Percentiles rank a stretch among this genome's conserved stretches.
These are phyloP conservation scores for Irpex sp. DNA, from an alignment of 1,284 basidiomycete species.

Conservation along the genomic window DNA sequence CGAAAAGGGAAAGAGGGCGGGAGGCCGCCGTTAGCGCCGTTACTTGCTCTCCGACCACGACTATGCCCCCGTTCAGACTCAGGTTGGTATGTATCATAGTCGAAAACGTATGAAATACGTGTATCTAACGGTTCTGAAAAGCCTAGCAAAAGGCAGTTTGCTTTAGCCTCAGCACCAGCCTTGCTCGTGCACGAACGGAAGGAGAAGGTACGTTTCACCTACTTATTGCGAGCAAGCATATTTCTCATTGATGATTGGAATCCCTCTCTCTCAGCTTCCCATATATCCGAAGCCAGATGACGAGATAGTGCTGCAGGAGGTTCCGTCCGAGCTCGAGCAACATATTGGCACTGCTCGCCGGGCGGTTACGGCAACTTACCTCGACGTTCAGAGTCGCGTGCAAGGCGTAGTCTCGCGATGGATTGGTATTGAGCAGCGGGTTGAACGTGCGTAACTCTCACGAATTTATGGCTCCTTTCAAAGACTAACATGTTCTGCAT, in stretches of 20 bases:
- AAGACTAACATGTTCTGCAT: too few relatives aligned
- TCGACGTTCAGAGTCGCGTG: constrained; percentile 57
- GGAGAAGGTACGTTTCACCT: constrained; percentile 5
- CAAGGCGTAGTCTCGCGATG: constrained; percentile 72
- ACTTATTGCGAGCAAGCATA: not conserved
- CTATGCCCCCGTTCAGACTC: not conserved
- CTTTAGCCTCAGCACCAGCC: constrained; percentile 1
- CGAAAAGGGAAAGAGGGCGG: not conserved
- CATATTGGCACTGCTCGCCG: constrained; percentile 68
- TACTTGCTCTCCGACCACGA: not conserved
- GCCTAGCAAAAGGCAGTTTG: constrained; percentile 2
- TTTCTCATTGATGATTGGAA: not conserved
- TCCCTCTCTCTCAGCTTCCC: constrained; percentile 49
- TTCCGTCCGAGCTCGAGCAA: constrained; percentile 66
- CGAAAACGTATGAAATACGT: not conserved
- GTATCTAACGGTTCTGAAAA: not conserved
- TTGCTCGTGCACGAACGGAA: constrained; percentile 8
- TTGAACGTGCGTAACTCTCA: constrained; percentile 66
- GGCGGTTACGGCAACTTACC: constrained; percentile 49
- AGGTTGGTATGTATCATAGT: not conserved
- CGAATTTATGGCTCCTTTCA: not conserved
- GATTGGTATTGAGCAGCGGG: constrained; percentile 78
- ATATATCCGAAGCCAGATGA: constrained; percentile 68
- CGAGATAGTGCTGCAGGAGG: constrained; percentile 67
- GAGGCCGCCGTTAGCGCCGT: not conserved